Conservation (phyloP, 305 asterid species). For the Striga hermonthica region DNA sequence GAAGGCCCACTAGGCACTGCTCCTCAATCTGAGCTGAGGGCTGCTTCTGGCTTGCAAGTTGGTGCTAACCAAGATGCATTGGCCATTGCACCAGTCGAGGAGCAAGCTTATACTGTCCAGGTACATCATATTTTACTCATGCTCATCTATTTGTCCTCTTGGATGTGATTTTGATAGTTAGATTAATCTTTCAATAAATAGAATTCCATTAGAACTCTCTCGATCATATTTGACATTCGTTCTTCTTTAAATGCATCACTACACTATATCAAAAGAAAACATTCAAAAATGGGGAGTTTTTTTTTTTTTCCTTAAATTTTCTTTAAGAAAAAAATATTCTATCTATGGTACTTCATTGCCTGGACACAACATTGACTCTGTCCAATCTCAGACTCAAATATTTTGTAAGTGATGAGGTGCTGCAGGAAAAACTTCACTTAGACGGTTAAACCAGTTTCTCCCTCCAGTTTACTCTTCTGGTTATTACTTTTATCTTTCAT, state of each 20-base stretch:
- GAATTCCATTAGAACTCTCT: not conserved
- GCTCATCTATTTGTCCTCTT: constrained; percentile 11
- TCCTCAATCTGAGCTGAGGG: constrained; percentile 48
- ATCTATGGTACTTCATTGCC: too few relatives aligned
- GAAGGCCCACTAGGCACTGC: constrained; percentile 63
- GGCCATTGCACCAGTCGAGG: constrained; percentile 80
- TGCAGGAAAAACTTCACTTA: too few relatives aligned
- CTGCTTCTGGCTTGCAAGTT: constrained; percentile 45
- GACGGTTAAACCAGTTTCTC: too few relatives aligned
- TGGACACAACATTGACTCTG: constrained; percentile 15
- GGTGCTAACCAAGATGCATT: constrained; percentile 51
- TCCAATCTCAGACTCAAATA: too few relatives aligned
- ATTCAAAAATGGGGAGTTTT: too few relatives aligned
- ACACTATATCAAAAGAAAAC: too few relatives aligned
- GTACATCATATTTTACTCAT: constrained; percentile 38
- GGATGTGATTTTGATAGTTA: constrained; percentile 21
- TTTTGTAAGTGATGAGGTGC: too few relatives aligned
- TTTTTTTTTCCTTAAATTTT: too few relatives aligned
- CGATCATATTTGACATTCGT: not conserved
- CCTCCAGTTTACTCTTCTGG: too few relatives aligned
- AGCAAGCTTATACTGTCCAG: constrained; percentile 64
- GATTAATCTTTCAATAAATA: constrained; percentile 6
- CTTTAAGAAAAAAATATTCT: too few relatives aligned
- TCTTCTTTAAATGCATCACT: too few relatives aligned
- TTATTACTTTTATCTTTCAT: constrained; percentile 22